phyloP scores from a whole-genome alignment of 2,329 filamentous ascomycete species.

The Cladosporium sp. region DNA sequence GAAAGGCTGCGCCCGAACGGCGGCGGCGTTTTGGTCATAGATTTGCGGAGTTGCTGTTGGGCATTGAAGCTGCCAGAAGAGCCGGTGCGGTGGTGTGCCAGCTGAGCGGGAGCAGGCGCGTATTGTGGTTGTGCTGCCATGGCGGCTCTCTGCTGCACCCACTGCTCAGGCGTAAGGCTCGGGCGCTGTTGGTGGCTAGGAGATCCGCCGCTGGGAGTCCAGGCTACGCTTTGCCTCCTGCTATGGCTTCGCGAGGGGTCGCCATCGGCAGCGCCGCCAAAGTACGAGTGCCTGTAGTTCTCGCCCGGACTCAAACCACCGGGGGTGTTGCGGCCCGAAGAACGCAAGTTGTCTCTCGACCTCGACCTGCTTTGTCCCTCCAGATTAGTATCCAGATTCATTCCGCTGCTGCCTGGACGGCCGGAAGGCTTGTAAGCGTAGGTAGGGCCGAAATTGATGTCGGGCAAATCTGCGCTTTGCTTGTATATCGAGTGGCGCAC shows the following conservation, averaged over 20 bases:
- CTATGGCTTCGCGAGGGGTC: constrained; percentile 45
- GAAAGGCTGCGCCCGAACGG: constrained; percentile 45
- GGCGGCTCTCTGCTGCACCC: constrained; percentile 74
- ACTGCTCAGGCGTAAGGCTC: constrained; percentile 73
- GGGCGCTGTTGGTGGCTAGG: constrained; percentile 49
- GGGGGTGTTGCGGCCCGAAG: constrained; percentile 20
- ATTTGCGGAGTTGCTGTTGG: constrained; percentile 26
- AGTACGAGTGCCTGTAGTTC: constrained; percentile 35
- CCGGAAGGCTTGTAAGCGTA: constrained; percentile 63
- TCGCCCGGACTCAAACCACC: constrained; percentile 28
- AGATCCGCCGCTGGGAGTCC: constrained; percentile 70
- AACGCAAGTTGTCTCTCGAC: constrained; percentile 26
- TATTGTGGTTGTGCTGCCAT: constrained; percentile 54
- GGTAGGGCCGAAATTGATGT: constrained; percentile 84
- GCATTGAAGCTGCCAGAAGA: constrained; percentile 24
- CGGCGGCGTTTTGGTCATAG: constrained; percentile 40
- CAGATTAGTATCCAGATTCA: constrained; percentile 43
- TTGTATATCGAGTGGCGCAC: constrained; percentile 37
- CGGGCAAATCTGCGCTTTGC: constrained; percentile 61
- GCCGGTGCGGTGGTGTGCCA: constrained; percentile 30
- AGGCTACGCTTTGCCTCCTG: constrained; percentile 66
- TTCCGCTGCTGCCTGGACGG: constrained; percentile 58
- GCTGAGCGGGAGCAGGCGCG: constrained; percentile 36
- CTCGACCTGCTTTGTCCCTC: constrained; percentile 28
- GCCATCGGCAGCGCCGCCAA: constrained; percentile 31